phyloP scores from a whole-genome alignment of 331 rosid species.

The Quercus lobata region DNA sequence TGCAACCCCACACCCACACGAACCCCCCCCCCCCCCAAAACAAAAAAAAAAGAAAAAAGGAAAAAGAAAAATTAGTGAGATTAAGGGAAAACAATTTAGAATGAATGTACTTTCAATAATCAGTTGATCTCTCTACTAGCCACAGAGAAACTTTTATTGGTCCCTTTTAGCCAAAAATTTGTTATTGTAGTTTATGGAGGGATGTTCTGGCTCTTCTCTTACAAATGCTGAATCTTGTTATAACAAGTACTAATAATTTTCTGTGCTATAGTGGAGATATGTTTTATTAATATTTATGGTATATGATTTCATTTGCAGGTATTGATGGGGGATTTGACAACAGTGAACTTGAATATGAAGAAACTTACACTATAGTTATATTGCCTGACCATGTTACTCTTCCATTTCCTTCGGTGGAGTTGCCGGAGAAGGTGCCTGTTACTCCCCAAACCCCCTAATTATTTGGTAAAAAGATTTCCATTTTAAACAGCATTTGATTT shows the following conservation, averaged over 20 bases:
- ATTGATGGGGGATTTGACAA: slow-evolving; percentile 91
- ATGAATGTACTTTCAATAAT: no score
- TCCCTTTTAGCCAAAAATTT: not conserved
- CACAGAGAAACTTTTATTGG: not conserved
- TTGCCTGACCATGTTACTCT: slow-evolving; percentile 76
- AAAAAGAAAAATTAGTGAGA: no score
- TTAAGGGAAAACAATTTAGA: no score
- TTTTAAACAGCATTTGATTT: slow-evolving; percentile 5
- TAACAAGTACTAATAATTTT: not conserved
- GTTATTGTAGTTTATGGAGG: slow-evolving; percentile 7
- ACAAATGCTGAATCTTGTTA: not conserved
- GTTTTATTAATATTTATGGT: not conserved
- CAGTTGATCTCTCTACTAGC: no score
- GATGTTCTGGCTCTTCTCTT: not conserved
- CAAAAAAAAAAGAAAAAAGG: no score
- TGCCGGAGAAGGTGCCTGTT: slow-evolving; percentile 87
- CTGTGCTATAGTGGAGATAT: slow-evolving; percentile 1
- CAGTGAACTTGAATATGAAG: slow-evolving; percentile 73
- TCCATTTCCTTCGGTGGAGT: slow-evolving; percentile 93
- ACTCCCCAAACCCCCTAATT: not conserved
- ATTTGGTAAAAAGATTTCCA: not conserved
- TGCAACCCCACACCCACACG: no score
- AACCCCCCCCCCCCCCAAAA: no score
- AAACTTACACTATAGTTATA: slow-evolving; percentile 57
- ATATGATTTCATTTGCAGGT: slow-evolving; percentile 42